Conservation (phyloP, 1,284 basidiomycete genomes). For the Agaricales sp. region DNA sequence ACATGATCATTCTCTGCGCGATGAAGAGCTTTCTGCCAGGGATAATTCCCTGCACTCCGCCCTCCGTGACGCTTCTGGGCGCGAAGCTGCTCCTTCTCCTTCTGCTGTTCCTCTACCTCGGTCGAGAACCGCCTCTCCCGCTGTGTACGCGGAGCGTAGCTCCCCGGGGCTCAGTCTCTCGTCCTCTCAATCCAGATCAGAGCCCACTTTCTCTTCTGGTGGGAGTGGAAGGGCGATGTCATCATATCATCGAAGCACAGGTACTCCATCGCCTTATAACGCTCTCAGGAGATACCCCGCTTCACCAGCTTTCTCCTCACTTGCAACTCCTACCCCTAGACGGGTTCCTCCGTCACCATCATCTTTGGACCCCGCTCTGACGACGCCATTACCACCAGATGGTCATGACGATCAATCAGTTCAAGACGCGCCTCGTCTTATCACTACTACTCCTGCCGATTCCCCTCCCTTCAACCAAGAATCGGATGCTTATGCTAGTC, state of each 20-base stretch:
- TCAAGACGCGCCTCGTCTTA: not conserved
- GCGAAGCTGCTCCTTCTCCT: no score
- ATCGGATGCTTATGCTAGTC: constrained; percentile 15
- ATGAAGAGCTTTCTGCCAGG: no score
- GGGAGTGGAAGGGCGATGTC: constrained; percentile 22
- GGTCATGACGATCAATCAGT: not conserved
- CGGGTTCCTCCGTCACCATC: not conserved
- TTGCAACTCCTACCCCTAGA: not conserved
- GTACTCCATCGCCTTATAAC: constrained; percentile 8
- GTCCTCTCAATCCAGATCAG: constrained; percentile 13
- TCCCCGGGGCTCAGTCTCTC: constrained; percentile 16
- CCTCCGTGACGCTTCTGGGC: no score
- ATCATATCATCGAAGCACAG: constrained; percentile 11
- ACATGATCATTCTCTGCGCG: no score
- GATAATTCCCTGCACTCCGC: no score
- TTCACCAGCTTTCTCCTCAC: not conserved
- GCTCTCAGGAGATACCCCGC: not conserved
- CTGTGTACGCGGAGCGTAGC: constrained; percentile 18
- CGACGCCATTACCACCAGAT: not conserved
- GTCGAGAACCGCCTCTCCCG: constrained; percentile 43
- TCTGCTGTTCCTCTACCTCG: constrained; percentile 46
- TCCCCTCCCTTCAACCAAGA: constrained; percentile 15
- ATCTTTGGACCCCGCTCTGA: not conserved
- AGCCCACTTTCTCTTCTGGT: constrained; percentile 64
- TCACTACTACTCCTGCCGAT: constrained; percentile 13